Evolutionary conservation across 108 stramenopile species (phyloP), one percentile per base, ranked within the genome.

Genomic region (Pseudonitzschia multiseries): DNA sequence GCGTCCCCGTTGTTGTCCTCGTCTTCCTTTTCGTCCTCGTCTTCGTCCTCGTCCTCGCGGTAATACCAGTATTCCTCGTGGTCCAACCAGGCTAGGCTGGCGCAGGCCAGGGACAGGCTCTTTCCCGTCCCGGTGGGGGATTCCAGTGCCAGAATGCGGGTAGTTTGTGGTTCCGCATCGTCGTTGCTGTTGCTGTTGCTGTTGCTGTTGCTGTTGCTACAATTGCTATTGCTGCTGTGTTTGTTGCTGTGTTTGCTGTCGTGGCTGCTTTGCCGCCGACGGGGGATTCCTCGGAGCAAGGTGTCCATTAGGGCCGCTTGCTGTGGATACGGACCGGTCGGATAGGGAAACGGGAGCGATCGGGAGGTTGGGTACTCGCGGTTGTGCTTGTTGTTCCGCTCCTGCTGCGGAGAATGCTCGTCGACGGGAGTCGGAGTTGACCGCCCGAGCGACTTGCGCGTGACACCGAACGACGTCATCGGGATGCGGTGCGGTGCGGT

Each of bases 121-220:
- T 94, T 94, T 2, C 93, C 93, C 3, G 93, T 94, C 22, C 93
- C 93, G 13, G 93, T 94, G 2, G 93, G 93, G 41, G 86, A 87
- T 81, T 94, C 93, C 44, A 94, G 67, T 75, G 89, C 81, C 36
- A 90, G 69, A 1, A 94, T 79, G 14, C 68, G 61, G 18, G 81
- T 81, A 33, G 27, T 68, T 33, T 18, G 33, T 41, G 76, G 33
- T 51, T 77, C 24, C 12, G 31, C 8, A 24, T 29, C 21, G n/a
- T 8, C 26, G 0, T 41, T 51, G 1, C 21, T 77, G 42, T 40
- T 32, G 2, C 36, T 6, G 6, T 36, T 36, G 2, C 36, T 6
- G 6, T 6, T 36, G 36, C 36, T 6, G 6, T 36, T 36, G 2
- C 36, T 6, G 36, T 36, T 36, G 36, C 36, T 36, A n/a, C n/a